phyloP scores from a whole-genome alignment of 805 yeast genomes.

The Myxozyma neotropica region DNA sequence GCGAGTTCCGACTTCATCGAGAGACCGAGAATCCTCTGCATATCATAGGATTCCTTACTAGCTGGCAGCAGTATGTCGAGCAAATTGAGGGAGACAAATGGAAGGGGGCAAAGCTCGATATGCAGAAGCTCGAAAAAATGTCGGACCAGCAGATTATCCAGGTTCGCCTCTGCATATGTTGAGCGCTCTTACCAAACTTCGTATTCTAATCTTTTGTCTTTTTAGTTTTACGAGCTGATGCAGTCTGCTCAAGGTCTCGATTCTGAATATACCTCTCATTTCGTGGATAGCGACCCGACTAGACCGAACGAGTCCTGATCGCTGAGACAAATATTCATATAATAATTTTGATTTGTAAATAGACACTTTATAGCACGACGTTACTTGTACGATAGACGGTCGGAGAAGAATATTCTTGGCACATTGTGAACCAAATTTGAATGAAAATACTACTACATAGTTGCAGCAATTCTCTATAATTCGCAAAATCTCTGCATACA shows the following conservation, averaged over 20 bases:
- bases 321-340: not conserved
- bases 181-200: no score
- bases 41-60: slow-evolving; percentile 87
- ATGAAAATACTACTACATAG: no score
- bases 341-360: not conserved
- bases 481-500: not conserved
- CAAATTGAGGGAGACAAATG: slow-evolving; percentile 54
- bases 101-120: slow-evolving; percentile 64
- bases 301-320: not conserved
- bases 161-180: no score
- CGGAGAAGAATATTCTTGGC: no score
- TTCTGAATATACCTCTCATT: slow-evolving; percentile 40
- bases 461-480: not conserved
- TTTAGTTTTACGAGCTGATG: slow-evolving; percentile 50
- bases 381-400: not conserved
- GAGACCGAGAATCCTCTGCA: slow-evolving; percentile 85
- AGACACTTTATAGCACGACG: not conserved
- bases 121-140: slow-evolving; percentile 74
- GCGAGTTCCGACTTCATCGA: slow-evolving; percentile 86
- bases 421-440: no score
- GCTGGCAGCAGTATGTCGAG: slow-evolving; percentile 73
- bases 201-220: no score
- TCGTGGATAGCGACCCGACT: slow-evolving; percentile 11
- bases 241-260: slow-evolving; percentile 46
- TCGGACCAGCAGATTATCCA: slow-evolving; percentile 89